A percentile compares a stretch with the other conserved stretches of the same genome.
These are phyloP conservation scores for Xylariaceae sp. DNA, from an alignment of 2,329 filamentous ascomycete species.

Conservation along the genomic window DNA sequence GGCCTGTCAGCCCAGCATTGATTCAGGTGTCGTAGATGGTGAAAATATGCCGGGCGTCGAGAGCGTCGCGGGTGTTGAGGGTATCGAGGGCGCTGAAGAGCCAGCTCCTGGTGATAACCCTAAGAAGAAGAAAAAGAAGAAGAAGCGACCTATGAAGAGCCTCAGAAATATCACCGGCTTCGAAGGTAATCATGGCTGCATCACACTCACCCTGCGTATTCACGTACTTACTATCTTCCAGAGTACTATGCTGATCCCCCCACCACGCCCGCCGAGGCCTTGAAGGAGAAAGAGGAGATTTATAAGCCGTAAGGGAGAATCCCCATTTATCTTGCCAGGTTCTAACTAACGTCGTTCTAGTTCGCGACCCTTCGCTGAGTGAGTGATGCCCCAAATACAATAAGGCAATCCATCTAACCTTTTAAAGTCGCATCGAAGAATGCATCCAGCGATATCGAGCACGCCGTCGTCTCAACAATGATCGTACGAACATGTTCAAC, in stretches of 20 bases:
- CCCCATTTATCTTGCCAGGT: not conserved
- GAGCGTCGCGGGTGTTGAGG: not conserved
- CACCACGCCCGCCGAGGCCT: constrained; percentile 62
- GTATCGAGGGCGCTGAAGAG: not conserved
- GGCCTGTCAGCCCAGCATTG: not conserved
- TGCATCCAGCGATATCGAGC: constrained; percentile 78
- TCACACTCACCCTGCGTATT: not conserved
- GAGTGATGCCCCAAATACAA: constrained; percentile 26
- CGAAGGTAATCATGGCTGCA: constrained; percentile 47
- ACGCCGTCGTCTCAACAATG: constrained; percentile 65
- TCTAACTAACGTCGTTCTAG: constrained; percentile 32
- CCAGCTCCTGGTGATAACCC: not conserved
- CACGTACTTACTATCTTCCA: constrained; percentile 25
- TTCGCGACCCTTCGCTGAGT: constrained; percentile 53
- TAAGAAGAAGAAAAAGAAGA: constrained; percentile 10
- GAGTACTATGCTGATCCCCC: constrained; percentile 77
- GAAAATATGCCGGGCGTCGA: not conserved
- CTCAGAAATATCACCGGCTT: constrained; percentile 58
- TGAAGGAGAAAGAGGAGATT: constrained; percentile 55
- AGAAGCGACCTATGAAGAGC: constrained; percentile 36
- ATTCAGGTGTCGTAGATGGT: not conserved
- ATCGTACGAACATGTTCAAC: constrained; percentile 61
- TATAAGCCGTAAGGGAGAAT: constrained; percentile 56
- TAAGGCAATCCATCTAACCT: constrained; percentile 6
- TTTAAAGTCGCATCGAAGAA: constrained; percentile 67